A percentile compares a stretch with the other conserved stretches of the same genome.
Conservation (phyloP, 2,329 filamentous ascomycete species). For the Neonectria faginata region DNA sequence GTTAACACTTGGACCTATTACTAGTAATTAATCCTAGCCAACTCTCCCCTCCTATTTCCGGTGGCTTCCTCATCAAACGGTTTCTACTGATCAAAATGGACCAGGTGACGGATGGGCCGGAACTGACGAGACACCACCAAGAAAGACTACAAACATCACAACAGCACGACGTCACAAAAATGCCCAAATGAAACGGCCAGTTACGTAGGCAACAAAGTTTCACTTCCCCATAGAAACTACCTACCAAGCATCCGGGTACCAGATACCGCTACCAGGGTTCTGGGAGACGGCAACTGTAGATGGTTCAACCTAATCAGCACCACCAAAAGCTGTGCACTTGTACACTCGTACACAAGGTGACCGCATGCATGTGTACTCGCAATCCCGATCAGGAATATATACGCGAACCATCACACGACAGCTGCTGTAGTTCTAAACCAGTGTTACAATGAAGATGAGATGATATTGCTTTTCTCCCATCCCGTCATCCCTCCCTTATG, state of each 20-base stretch:
- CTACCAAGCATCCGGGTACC: not conserved
- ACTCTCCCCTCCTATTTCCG: not conserved
- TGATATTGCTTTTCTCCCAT: not conserved
- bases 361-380: not conserved
- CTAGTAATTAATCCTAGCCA: not conserved
- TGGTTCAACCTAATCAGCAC: not conserved
- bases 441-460: not conserved
- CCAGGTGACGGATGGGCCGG: not conserved
- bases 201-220: not conserved
- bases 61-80: not conserved
- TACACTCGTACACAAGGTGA: not conserved
- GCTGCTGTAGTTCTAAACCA: not conserved
- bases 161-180: not conserved
- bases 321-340: not conserved
- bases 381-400: not conserved
- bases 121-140: too few species aligned
- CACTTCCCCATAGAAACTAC: not conserved
- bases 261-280: not conserved
- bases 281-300: constrained; percentile 2
- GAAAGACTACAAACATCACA: not conserved
- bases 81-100: not conserved
- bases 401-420: not conserved
- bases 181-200: not conserved
- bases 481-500: not conserved
- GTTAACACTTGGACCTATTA: not conserved